A percentile compares a stretch with the other conserved stretches of the same genome.
These are phyloP conservation scores for Anisogramma anomala DNA, from an alignment of 2,329 filamentous ascomycete species.

Conservation along the genomic window DNA sequence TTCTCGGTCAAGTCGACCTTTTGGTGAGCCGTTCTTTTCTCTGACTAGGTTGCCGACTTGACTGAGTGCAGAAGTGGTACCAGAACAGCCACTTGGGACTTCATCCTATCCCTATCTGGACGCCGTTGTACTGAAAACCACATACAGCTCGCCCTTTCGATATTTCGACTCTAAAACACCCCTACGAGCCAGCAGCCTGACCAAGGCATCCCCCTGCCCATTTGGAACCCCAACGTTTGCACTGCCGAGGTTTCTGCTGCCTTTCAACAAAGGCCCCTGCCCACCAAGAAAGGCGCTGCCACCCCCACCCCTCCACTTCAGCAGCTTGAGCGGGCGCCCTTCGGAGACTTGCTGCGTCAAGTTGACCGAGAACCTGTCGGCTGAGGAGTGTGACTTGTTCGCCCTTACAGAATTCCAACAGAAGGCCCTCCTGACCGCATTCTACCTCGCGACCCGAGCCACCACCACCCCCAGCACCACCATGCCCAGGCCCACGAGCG, in stretches of 20 bases:
- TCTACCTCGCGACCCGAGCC: conserved; percentile 5
- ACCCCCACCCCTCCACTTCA: neutral
- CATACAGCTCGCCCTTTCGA: no score
- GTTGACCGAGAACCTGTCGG: conserved; percentile 2
- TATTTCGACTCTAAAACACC: no score
- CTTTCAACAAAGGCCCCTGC: neutral
- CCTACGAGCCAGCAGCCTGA: no score
- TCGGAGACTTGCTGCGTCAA: neutral
- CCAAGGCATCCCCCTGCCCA: no score
- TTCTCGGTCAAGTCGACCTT: no score
- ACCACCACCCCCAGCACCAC: neutral
- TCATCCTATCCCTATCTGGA: no score
- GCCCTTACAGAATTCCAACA: neutral
- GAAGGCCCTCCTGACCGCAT: neutral
- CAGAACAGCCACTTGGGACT: no score
- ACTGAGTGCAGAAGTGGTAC: no score
- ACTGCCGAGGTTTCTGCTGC: neutral
- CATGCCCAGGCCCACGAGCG: conserved; percentile 10
- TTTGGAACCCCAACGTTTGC: neutral
- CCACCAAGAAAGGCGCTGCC: neutral
- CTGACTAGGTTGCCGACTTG: no score
- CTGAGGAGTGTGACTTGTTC: conserved; percentile 1
- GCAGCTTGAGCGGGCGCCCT: neutral
- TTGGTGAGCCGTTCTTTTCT: no score
- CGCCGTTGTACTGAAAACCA: no score